These are phyloP conservation scores for Aspergillus indologenus DNA, from an alignment of 495 filamentous ascomycete genomes.

Conservation along the genomic window DNA sequence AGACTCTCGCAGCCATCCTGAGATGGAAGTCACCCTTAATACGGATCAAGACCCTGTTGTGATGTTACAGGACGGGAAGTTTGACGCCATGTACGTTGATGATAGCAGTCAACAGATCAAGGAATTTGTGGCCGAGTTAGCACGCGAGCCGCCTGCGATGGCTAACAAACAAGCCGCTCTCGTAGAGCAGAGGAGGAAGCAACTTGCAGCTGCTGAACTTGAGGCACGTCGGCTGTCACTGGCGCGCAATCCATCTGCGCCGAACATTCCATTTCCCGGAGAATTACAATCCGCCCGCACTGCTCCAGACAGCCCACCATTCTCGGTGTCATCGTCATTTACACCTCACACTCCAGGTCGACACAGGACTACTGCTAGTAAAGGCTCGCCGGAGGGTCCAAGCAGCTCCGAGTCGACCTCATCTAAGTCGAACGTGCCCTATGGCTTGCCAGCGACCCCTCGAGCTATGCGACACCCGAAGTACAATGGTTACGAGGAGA, in stretches of 20 bases:
- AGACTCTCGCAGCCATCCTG: slow-evolving; percentile 49
- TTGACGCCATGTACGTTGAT: slow-evolving; percentile 1
- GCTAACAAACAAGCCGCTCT: slow-evolving; percentile 29
- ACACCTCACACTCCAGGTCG: slow-evolving; percentile 42
- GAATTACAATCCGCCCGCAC: slow-evolving; percentile 43
- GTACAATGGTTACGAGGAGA: slow-evolving; percentile 55
- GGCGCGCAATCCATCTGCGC: slow-evolving; percentile 72
- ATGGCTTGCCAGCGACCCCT: slow-evolving; percentile 80
- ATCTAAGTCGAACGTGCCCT: slow-evolving; percentile 35
- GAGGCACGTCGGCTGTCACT: slow-evolving; percentile 83
- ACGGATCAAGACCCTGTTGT: slow-evolving; percentile 17
- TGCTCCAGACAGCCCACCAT: slow-evolving; percentile 32
- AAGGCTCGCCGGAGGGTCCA: slow-evolving; percentile 46
- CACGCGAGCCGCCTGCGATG: slow-evolving; percentile 22
- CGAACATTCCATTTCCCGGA: slow-evolving; percentile 76
- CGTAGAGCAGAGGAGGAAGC: slow-evolving; percentile 56
- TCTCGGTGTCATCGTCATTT: slow-evolving; percentile 35
- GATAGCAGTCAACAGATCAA: slow-evolving; percentile 22
- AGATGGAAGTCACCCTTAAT: slow-evolving; percentile 24
- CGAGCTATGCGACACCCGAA: slow-evolving; percentile 79
- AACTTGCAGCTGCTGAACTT: slow-evolving; percentile 78
- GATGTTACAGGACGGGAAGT: neutral
- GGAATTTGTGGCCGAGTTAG: slow-evolving; percentile 20
- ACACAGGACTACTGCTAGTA: slow-evolving; percentile 34
- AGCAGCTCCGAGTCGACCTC: slow-evolving; percentile 44